Evolutionary conservation across 345 rosid genomes (phyloP).

Genomic region (Trapa incisa): DNA sequence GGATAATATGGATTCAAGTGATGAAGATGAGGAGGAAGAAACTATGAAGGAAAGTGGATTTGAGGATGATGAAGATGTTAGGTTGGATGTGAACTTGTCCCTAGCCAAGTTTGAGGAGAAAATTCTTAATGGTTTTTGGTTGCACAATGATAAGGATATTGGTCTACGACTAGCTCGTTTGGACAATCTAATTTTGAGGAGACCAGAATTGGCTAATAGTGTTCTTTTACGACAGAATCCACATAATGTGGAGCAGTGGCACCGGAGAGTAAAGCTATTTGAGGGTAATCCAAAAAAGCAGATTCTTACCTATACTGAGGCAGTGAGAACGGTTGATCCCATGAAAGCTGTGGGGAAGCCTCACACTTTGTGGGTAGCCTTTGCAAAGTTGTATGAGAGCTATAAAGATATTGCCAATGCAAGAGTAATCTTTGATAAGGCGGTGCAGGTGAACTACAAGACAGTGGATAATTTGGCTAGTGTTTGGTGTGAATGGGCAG

Average conservation of each 20-base stretch:
- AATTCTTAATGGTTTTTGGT: constrained; percentile 75
- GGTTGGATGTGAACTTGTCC: constrained; percentile 43
- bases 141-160: constrained; percentile 70
- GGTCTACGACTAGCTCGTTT: constrained; percentile 77
- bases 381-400: constrained; percentile 77
- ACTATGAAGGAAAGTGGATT: constrained; percentile 29
- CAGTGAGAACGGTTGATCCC: constrained; percentile 89
- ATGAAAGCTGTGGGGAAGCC: constrained; percentile 98
- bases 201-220: constrained; percentile 87
- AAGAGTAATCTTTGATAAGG: constrained; percentile 91
- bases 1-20: constrained; percentile 52
- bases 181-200: constrained; percentile 67
- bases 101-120: constrained; percentile 59
- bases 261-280: constrained; percentile 80
- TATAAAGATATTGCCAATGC: constrained; percentile 74
- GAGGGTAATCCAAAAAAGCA: constrained; percentile 83
- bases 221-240: constrained; percentile 93
- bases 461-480: constrained; percentile 85
- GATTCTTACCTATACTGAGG: constrained; percentile 86
- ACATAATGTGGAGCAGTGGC: constrained; percentile 98
- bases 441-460: constrained; percentile 89
- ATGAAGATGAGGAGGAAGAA: constrained; percentile 44
- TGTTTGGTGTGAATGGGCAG: constrained; percentile 97
- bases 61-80: constrained; percentile 55
- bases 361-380: constrained; percentile 88